Conservation (phyloP, 495 filamentous ascomycete genomes). For the Amphirosellinia nigrospora region DNA sequence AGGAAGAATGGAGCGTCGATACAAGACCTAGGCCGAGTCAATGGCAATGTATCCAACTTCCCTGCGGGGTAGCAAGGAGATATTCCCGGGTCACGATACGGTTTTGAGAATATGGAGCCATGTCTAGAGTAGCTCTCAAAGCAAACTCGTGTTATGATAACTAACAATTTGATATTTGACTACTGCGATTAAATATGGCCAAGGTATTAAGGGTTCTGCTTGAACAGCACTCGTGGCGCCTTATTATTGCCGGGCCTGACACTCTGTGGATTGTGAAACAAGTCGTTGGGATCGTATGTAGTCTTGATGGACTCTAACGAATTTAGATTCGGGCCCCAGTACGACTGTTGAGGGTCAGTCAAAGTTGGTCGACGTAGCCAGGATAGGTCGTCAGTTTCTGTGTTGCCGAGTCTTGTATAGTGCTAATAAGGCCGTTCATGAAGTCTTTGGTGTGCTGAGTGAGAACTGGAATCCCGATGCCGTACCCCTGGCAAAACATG, state of each 20-base stretch:
- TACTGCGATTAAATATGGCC: not conserved
- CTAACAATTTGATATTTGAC: not conserved
- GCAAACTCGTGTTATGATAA: not conserved
- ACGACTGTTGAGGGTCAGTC: conserved; percentile 53
- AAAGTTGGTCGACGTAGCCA: conserved; percentile 73
- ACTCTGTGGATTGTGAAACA: conserved; percentile 72
- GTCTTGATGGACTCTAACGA: conserved; percentile 58
- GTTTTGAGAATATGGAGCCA: not conserved
- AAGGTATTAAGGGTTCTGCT: not conserved
- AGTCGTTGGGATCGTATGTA: conserved; percentile 57
- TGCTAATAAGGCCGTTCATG: conserved; percentile 55
- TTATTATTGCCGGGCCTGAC: conserved; percentile 48
- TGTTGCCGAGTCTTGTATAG: conserved; percentile 38
- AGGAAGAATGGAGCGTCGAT: conserved; percentile 15
- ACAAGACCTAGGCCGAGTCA: not conserved
- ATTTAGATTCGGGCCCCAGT: conserved; percentile 63
- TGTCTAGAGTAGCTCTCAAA: not conserved
- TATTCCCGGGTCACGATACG: not conserved
- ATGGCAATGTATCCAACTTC: not conserved
- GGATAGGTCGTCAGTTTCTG: conserved; percentile 63
- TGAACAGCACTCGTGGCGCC: not conserved
- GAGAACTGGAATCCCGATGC: conserved; percentile 54
- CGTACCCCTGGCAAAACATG: conserved; percentile 65
- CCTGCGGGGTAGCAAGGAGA: conserved; percentile 7
- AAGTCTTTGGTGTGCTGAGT: conserved; percentile 49